Percentiles rank a stretch among this genome's conserved stretches.
Evolutionary conservation across 192 early-diverging fungal genomes (phyloP).

Genomic region (Coemansia pectinata): DNA sequence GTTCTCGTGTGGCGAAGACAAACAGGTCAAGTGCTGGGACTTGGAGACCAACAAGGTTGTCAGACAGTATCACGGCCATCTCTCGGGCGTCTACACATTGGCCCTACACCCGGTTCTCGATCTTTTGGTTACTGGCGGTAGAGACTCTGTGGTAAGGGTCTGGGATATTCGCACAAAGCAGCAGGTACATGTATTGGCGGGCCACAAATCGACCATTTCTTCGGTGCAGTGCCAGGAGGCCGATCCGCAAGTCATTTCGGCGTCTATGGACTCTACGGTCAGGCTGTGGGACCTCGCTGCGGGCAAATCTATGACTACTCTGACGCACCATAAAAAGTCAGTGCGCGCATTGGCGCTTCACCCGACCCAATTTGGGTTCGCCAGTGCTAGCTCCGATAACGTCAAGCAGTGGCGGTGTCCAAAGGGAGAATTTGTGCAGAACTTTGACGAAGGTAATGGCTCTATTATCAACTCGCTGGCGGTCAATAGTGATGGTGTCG

Average conservation of each 20-base stretch:
- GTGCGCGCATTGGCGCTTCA: conserved; percentile 91
- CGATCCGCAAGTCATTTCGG: conserved; percentile 95
- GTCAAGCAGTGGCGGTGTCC: conserved; percentile 99
- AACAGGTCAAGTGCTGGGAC: conserved; percentile 99
- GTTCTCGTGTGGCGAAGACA: conserved; percentile 98
- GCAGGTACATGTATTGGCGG: conserved; percentile 83
- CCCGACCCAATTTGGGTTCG: conserved; percentile 93
- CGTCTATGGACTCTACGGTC: conserved; percentile 91
- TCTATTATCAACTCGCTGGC: conserved; percentile 90
- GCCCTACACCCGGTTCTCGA: conserved; percentile 94
- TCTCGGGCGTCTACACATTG: conserved; percentile 91
- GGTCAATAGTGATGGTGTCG: conserved; percentile 88
- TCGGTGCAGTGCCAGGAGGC: conserved; percentile 90
- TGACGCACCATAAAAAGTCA: conserved; percentile 98
- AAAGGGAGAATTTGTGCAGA: conserved; percentile 92
- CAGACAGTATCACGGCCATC: conserved; percentile 97
- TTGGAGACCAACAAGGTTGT: conserved; percentile 99
- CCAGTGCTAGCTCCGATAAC: conserved; percentile 82
- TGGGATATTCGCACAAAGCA: conserved; percentile 99
- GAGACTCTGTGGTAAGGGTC: conserved; percentile 92
- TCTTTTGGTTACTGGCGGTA: conserved; percentile 89
- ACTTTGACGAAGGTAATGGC: conserved; percentile 76
- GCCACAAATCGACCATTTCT: conserved; percentile 85
- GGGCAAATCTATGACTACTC: conserved; percentile 87
- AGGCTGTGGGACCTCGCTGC: conserved; percentile 96